phyloP scores from a whole-genome alignment of 257 asterid genomes.

The Echites panduratus region DNA sequence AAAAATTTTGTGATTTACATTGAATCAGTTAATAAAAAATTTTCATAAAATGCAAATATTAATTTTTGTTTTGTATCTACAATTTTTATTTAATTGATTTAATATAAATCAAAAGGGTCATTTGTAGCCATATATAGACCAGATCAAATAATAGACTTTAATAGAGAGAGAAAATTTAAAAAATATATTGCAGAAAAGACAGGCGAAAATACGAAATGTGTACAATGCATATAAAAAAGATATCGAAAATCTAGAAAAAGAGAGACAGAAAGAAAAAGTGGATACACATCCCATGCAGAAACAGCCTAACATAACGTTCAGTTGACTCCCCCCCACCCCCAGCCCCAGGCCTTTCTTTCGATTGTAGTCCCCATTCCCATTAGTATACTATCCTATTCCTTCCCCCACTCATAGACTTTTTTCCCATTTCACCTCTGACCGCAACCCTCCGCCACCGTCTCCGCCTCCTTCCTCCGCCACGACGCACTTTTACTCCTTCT shows the following conservation, averaged over 20 bases:
- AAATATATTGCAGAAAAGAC: background rate
- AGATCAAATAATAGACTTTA: too few relatives aligned
- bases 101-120: too few relatives aligned
- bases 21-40: too few relatives aligned
- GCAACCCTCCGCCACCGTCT: conserved; percentile 1
- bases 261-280: background rate
- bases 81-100: too few relatives aligned
- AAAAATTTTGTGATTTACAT: too few relatives aligned
- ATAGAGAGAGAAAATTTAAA: too few relatives aligned
- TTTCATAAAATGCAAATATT: too few relatives aligned
- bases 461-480: conserved; percentile 1
- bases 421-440: conserved; percentile 8
- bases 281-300: conserved; percentile 12
- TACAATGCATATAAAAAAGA: too few relatives aligned
- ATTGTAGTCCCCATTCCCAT: too few relatives aligned
- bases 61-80: too few relatives aligned
- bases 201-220: background rate
- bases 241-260: conserved; percentile 1
- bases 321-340: conserved; percentile 30
- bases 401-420: background rate
- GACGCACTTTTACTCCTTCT: background rate
- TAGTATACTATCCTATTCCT: background rate
- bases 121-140: too few relatives aligned
- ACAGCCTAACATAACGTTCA: conserved; percentile 10
- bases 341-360: too few relatives aligned